Evolutionary conservation across 805 yeast species (phyloP), one percentile per base, ranked within the genome.

Genomic region (Candida xiaguanensis): DNA sequence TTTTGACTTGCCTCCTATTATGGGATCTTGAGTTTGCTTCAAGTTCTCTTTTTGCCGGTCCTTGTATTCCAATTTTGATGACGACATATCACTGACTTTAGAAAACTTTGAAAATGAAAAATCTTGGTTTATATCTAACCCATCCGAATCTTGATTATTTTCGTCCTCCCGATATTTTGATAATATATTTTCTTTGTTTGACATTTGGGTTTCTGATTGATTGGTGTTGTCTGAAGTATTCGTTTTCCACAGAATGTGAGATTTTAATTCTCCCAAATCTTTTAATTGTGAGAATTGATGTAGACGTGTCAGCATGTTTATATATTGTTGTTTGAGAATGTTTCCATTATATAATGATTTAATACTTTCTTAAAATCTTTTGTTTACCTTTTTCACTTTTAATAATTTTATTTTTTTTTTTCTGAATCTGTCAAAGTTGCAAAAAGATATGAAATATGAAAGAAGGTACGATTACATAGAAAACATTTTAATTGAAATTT

Each of bases 41-140:
- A 8, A 31, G 6, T 18, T n/a, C 12, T 13, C 27, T 15, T 20
- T 8, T 13, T 11, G 29, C 5, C 13, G 8, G 17, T 13, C 19
- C 4, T 26, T 27, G n/a, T 17, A 23, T 16, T 18, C 6, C 4
- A 19, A 3, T n/a, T 18, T 20, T n/a, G 20, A 6, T 11, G 39
- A 36, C 12, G 29, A 22, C 16, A 4, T 13, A 24, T 20, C 32
- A 9, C 31, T 24, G 3, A 53, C 41, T 20, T 59, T 64, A 36
- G 71, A 61, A 44, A 67, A 67, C 46, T 53, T 60, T 31, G 69
- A 63, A 45, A 56, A 66, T 5, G 70, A 63, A 9, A 67, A 47
- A 36, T 63, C 42, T 16, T 38, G 30, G 5, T 15, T 19, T 15
- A 34, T 3, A 7, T 58, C 56, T 36, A 60, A 56, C 29, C 58